A percentile compares a stretch with the other conserved stretches of the same genome.
These are phyloP conservation scores for Arthrinium puccinioides DNA, from an alignment of 2,329 filamentous ascomycete species.

Conservation along the genomic window DNA sequence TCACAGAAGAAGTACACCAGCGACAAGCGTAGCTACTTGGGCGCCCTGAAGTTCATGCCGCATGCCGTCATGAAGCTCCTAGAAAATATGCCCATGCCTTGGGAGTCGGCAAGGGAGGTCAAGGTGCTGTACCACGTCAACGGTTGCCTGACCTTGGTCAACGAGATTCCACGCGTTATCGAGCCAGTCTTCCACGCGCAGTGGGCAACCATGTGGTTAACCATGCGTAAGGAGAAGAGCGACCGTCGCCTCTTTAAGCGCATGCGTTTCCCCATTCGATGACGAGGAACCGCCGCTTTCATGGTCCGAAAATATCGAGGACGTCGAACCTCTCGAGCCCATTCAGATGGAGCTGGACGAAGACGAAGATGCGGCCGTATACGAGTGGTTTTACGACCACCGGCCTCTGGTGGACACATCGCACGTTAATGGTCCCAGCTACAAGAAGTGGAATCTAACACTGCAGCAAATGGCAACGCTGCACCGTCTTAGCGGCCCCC, in stretches of 20 bases:
- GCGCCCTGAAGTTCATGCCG: conserved; percentile 98
- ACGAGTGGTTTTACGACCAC: conserved; percentile 97
- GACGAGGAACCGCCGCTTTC: conserved; percentile 96
- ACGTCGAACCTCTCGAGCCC: conserved; percentile 93
- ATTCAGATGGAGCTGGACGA: conserved; percentile 99
- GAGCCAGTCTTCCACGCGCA: conserved; percentile 97
- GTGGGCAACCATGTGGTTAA: conserved; percentile 99
- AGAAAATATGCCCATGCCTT: conserved; percentile 99
- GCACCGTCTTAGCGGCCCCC: conserved; percentile 82
- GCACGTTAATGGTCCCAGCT: conserved; percentile 94
- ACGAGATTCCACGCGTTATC: conserved; percentile 93
- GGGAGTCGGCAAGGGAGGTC: conserved; percentile 93
- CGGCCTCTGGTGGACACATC: conserved; percentile 82
- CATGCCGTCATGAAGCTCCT: conserved; percentile 94
- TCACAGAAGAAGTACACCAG: conserved; percentile 99
- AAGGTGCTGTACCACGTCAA: conserved; percentile 99
- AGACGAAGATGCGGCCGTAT: conserved; percentile 81
- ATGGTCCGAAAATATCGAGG: conserved; percentile 98
- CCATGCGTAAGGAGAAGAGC: conserved; percentile 96
- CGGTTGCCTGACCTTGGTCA: conserved; percentile 91
- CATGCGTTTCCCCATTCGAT: conserved; percentile 98
- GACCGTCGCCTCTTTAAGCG: conserved; percentile 94
- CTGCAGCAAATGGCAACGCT: conserved; percentile 94
- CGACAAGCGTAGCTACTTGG: conserved; percentile 96
- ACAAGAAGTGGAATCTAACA: conserved; percentile 90